These are phyloP conservation scores for Ramaria rubella DNA, from an alignment of 768 basidiomycete genomes.

Conservation along the genomic window DNA sequence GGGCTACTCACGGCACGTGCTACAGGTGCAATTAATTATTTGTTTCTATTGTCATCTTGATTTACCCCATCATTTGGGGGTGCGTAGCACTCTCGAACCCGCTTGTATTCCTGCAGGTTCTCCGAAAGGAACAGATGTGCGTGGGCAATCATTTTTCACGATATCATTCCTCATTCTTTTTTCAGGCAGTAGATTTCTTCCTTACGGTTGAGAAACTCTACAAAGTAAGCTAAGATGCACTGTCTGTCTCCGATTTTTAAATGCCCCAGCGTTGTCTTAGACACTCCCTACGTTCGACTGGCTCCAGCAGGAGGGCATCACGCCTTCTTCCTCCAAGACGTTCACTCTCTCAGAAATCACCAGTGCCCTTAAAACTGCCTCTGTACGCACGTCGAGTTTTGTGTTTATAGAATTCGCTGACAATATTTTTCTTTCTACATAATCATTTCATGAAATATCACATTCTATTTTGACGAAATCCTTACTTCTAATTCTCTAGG, in stretches of 20 bases:
- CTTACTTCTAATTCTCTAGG: slow-evolving; percentile 23
- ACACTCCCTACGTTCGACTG: slow-evolving; percentile 65
- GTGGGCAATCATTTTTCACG: slow-evolving; percentile 3
- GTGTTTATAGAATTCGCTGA: background rate
- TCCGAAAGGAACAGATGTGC: slow-evolving; percentile 52
- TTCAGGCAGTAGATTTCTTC: slow-evolving; percentile 63
- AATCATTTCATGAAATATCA: too few species aligned
- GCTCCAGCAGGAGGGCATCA: slow-evolving; percentile 67
- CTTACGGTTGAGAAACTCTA: slow-evolving; percentile 22
- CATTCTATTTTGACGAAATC: background rate
- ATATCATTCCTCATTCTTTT: background rate
- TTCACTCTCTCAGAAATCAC: slow-evolving; percentile 50
- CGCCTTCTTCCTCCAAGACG: slow-evolving; percentile 51
- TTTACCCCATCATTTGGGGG: background rate
- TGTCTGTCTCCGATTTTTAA: background rate
- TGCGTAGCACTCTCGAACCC: slow-evolving; percentile 47
- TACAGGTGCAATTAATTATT: slow-evolving; percentile 21
- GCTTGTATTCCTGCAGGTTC: slow-evolving; percentile 57
- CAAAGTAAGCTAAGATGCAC: background rate
- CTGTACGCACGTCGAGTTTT: slow-evolving; percentile 25
- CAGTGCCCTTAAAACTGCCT: slow-evolving; percentile 47
- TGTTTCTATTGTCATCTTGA: background rate
- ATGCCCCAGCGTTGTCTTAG: background rate
- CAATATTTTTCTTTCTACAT: background rate
- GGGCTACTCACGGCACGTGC: slow-evolving; percentile 60